Conservation (phyloP, 306 rosid species). For the Quercus rubra region DNA sequence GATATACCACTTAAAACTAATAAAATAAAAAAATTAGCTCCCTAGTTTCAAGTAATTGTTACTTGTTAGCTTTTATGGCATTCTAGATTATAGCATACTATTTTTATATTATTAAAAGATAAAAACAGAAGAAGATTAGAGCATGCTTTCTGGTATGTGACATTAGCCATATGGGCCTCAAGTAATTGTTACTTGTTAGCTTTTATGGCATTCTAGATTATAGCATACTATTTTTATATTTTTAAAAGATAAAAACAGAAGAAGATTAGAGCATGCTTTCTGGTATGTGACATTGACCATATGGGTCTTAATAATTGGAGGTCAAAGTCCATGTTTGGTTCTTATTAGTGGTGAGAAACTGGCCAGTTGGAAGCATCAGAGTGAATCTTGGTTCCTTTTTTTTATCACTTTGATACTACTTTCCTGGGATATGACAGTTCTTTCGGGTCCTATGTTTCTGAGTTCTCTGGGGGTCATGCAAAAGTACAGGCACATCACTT, state of each 20-base stretch:
- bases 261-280: background rate
- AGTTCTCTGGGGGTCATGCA: conserved; percentile 14
- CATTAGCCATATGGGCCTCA: background rate
- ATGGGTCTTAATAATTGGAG: background rate
- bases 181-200: background rate
- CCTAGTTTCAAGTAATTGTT: no score
- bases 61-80: background rate
- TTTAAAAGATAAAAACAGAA: no score
- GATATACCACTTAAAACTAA: no score
- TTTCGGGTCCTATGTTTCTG: background rate
- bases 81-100: background rate
- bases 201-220: background rate
- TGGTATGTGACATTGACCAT: background rate
- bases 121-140: background rate
- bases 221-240: no score
- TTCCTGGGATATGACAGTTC: background rate
- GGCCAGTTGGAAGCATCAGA: conserved; percentile 41
- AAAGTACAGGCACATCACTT: background rate
- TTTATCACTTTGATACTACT: background rate
- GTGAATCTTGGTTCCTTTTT: conserved; percentile 13
- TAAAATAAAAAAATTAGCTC: no score
- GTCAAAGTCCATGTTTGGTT: background rate
- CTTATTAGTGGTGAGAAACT: background rate
- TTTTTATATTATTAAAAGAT: no score
- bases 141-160: background rate